These are phyloP conservation scores for Neonectria hederae DNA, from an alignment of 2,329 filamentous ascomycete genomes.

Conservation along the genomic window DNA sequence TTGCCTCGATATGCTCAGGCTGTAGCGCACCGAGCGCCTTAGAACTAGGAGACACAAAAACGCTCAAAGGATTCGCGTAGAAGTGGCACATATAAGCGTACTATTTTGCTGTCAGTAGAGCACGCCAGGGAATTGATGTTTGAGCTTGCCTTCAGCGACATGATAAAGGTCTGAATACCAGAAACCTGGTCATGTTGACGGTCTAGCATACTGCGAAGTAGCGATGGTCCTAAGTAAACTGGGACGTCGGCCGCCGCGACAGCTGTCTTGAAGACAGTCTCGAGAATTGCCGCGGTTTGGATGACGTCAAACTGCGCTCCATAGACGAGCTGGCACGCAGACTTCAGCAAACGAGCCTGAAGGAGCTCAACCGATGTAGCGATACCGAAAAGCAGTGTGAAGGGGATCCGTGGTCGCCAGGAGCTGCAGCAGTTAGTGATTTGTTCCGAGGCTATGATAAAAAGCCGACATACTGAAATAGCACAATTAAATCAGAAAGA, in stretches of 20 bases:
- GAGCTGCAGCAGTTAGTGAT: slow-evolving; percentile 51
- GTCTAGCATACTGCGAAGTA: slow-evolving; percentile 72
- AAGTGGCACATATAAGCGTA: slow-evolving; percentile 90
- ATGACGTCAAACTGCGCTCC: slow-evolving; percentile 82
- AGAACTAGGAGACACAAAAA: slow-evolving; percentile 60
- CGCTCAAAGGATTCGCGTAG: slow-evolving; percentile 78
- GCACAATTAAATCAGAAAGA: slow-evolving; percentile 74
- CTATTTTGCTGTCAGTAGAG: slow-evolving; percentile 50
- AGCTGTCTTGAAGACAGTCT: slow-evolving; percentile 74
- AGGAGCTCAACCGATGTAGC: slow-evolving; percentile 85
- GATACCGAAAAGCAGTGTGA: slow-evolving; percentile 80
- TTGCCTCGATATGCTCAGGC: slow-evolving; percentile 70
- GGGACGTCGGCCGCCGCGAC: slow-evolving; percentile 66
- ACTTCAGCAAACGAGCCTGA: slow-evolving; percentile 76
- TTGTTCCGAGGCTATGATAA: background rate
- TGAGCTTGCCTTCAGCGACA: slow-evolving; percentile 69
- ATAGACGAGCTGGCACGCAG: slow-evolving; percentile 71
- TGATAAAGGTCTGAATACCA: slow-evolving; percentile 76
- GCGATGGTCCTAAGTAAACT: slow-evolving; percentile 69
- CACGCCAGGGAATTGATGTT: background rate
- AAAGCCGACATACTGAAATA: slow-evolving; percentile 67
- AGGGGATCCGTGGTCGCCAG: slow-evolving; percentile 80
- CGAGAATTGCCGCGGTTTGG: slow-evolving; percentile 75
- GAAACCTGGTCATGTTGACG: slow-evolving; percentile 81
- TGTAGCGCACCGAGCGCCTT: slow-evolving; percentile 54